Evolutionary conservation across 73 alveolate species (phyloP).

Genomic region (Tetrahymena borealis): DNA sequence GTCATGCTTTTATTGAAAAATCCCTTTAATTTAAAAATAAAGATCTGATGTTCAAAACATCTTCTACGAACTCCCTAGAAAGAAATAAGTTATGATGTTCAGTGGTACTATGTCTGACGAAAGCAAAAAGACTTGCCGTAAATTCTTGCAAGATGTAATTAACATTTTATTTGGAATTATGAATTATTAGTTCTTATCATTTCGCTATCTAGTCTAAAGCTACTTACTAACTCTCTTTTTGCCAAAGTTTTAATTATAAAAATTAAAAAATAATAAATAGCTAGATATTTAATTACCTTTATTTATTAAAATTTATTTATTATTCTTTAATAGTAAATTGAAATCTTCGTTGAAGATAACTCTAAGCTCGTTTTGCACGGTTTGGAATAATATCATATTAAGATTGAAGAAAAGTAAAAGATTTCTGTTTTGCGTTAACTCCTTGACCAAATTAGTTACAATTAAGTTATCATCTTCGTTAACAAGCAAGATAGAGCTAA

Average conservation of each 20-base stretch:
- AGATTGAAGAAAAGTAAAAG: constrained; percentile 94
- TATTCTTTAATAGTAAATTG: constrained; percentile 53
- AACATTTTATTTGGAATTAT: no score
- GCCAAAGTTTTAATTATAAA: no score
- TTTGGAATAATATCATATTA: constrained; percentile 94
- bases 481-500: constrained; percentile 32
- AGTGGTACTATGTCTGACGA: constrained; percentile 97
- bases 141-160: constrained; percentile 67
- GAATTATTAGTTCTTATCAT: no score
- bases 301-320: no score
- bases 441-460: constrained; percentile 29
- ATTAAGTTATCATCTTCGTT: constrained; percentile 32
- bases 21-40: constrained; percentile 66
- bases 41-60: constrained; percentile 98
- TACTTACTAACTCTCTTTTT: no score
- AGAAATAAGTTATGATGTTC: constrained; percentile 99
- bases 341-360: constrained; percentile 96
- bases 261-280: no score
- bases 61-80: constrained; percentile 93
- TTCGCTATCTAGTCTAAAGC: no score
- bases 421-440: constrained; percentile 48
- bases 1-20: background rate
- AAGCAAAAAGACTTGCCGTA: constrained; percentile 77
- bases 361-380: constrained; percentile 97
- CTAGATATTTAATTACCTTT: no score